Percentiles rank a stretch among this genome's conserved stretches.
These are phyloP conservation scores for Stachybotrys elegans DNA, from an alignment of 2,329 filamentous ascomycete genomes.

Conservation along the genomic window DNA sequence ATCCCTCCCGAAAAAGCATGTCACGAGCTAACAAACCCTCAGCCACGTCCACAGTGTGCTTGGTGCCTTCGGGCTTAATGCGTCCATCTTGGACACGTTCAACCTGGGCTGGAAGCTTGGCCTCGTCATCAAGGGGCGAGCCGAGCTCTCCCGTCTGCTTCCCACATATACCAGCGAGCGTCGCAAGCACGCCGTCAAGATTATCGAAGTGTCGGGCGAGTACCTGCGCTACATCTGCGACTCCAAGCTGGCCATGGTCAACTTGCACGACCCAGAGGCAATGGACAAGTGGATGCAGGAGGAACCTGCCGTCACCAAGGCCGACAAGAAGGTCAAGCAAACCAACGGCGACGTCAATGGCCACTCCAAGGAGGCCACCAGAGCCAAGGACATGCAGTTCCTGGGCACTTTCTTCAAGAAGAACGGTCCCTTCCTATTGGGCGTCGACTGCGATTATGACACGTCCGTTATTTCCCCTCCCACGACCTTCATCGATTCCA, in stretches of 20 bases:
- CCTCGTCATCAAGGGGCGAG: constrained; percentile 15
- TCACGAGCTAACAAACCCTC: neutral
- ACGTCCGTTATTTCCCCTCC: constrained; percentile 7
- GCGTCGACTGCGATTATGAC: constrained; percentile 19
- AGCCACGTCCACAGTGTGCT: constrained; percentile 28
- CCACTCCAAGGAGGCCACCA: neutral
- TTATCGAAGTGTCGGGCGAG: constrained; percentile 6
- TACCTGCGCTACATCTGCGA: constrained; percentile 16
- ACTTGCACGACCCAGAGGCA: constrained; percentile 11
- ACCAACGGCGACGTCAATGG: neutral
- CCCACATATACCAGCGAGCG: constrained; percentile 26
- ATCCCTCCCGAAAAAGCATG: neutral
- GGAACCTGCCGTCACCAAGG: neutral
- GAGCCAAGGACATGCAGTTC: constrained; percentile 8
- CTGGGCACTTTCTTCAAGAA: constrained; percentile 19
- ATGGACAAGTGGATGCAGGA: neutral
- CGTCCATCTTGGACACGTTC: constrained; percentile 26
- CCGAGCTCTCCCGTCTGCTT: constrained; percentile 15
- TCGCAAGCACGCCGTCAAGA: constrained; percentile 11
- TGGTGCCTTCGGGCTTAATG: constrained; percentile 30
- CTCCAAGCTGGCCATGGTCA: constrained; percentile 13
- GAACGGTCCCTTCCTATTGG: constrained; percentile 20
- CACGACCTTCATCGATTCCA: constrained; percentile 4
- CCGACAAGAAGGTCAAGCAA: neutral
- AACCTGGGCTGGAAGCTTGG: constrained; percentile 31